phyloP scores from a whole-genome alignment of 768 basidiomycete species.

The Porphyrellus cyaneotinctus region DNA sequence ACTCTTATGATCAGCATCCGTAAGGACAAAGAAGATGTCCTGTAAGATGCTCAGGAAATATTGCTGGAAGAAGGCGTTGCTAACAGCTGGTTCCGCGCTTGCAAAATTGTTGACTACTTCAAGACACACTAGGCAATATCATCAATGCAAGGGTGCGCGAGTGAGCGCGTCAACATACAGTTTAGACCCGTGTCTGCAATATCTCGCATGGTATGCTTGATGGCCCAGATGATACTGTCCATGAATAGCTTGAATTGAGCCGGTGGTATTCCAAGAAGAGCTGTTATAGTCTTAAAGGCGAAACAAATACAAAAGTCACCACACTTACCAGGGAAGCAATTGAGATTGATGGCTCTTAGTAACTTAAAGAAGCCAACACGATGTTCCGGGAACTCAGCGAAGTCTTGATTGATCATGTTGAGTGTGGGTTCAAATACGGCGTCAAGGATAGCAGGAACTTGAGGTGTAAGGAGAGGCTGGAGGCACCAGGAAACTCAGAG shows the following conservation, averaged over 20 bases:
- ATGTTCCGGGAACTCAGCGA: constrained; percentile 97
- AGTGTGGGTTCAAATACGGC: constrained; percentile 97
- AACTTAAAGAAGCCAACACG: constrained; percentile 96
- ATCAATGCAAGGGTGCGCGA: constrained; percentile 3
- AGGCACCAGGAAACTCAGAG: constrained; percentile 8
- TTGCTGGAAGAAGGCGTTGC: constrained; percentile 93
- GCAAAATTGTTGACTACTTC: constrained; percentile 97
- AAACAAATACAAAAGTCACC: background rate
- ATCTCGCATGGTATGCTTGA: constrained; percentile 99
- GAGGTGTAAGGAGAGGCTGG: constrained; percentile 82
- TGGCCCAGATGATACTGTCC: constrained; percentile 99
- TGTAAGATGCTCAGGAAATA: constrained; percentile 92
- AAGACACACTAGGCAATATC: constrained; percentile 60
- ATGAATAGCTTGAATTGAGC: constrained; percentile 95
- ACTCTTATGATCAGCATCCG: constrained; percentile 98
- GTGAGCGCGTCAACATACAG: constrained; percentile 37
- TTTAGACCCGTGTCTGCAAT: constrained; percentile 90
- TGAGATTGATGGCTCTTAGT: constrained; percentile 83
- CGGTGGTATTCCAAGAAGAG: constrained; percentile 82
- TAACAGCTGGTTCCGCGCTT: constrained; percentile 67
- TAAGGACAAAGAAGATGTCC: constrained; percentile 96
- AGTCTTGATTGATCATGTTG: constrained; percentile 99
- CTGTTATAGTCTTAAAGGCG: constrained; percentile 26
- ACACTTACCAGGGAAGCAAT: constrained; percentile 90
- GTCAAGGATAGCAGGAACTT: constrained; percentile 92